phyloP scores from a whole-genome alignment of 106 monocot genomes.

The Ottelia alismoides region DNA sequence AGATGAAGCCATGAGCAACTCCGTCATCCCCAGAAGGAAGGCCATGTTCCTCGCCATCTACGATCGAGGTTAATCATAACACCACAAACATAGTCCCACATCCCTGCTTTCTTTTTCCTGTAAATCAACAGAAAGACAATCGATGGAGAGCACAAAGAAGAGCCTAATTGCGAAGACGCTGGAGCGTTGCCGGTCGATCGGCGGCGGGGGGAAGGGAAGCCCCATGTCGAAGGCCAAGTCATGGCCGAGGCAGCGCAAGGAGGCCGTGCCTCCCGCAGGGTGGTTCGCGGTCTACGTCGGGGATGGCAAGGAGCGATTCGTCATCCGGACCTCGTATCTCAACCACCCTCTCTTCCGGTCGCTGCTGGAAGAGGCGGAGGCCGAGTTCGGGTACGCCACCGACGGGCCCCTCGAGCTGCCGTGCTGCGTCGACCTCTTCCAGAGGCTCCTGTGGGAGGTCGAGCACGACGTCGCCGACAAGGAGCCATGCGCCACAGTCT shows the following conservation, averaged over 20 bases:
- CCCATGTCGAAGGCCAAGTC: background rate
- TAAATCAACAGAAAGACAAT: background rate
- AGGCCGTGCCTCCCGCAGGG: conserved; percentile 7
- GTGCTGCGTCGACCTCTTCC: conserved; percentile 10
- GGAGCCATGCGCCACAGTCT: conserved; percentile 1
- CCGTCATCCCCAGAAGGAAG: conserved; percentile 3
- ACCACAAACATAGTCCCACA: no score
- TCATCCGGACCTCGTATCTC: conserved; percentile 10
- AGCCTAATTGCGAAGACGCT: conserved; percentile 7
- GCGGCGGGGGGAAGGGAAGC: background rate
- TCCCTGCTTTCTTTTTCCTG: background rate
- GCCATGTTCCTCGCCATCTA: conserved; percentile 2
- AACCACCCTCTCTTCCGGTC: conserved; percentile 12
- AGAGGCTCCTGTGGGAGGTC: conserved; percentile 9
- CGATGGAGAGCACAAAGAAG: conserved; percentile 5
- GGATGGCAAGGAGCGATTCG: conserved; percentile 4
- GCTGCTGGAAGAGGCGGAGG: conserved; percentile 15
- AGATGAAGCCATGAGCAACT: conserved; percentile 14
- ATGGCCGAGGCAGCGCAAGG: background rate
- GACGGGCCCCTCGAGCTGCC: conserved; percentile 13
- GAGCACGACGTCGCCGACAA: conserved; percentile 4
- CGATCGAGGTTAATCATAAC: conserved; percentile 4
- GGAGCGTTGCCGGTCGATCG: conserved; percentile 4
- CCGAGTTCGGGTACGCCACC: conserved; percentile 10
- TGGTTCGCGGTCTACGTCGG: conserved; percentile 11